Base-by-base conservation (phyloP, 495 filamentous ascomycete species). In the Halenospora varia region DNA sequence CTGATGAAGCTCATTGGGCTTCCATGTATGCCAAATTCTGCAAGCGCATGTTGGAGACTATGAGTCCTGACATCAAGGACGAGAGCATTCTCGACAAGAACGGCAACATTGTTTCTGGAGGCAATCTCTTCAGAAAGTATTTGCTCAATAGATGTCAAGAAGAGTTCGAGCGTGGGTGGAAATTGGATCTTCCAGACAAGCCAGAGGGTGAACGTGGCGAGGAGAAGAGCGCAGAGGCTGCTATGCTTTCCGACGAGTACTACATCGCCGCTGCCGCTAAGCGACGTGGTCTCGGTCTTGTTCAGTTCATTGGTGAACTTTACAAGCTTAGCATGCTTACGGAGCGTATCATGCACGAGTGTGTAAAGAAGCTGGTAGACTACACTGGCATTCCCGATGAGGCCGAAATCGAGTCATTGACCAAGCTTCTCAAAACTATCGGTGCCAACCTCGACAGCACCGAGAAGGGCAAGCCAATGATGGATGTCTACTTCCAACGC, bases 21-120 rank as follows among this genome's bases (percentile, higher is more conserved):
- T 89, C 89, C 17, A 98, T 97, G 91, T 97, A 97, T 68, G 95
- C 94, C 66, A 95, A 91, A 73, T 99, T 99, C 83, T 96, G 91
- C 79, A 90, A 94, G 79, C 83, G 87, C 52, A 99, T 99, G 94
- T 77, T 97, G 48, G 87, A 93, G 69, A 89, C 82, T 46, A 97
- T 97, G 92, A 96, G 91, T 74, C 71, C 87, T 6, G 92, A 96
- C 20, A 96, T 99, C 69, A 89, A 90, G 64, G 94, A 99, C 62
- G 92, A 97, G 77, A 90, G 82, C 64, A 92, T 97, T 63, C 80
- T 78, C 13, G 92, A 99, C 75, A 93, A 89, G 78, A 78, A 75
- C 48, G 89, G 88, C 62, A 87, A 89, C 41, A 84, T 96, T 24
- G 93, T 97, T 57, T 87, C 86, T 59, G 94, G 94, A 64, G 94